Evolutionary conservation across 2,329 filamentous ascomycete species (phyloP).

Genomic region (Colletotrichum karsti): DNA sequence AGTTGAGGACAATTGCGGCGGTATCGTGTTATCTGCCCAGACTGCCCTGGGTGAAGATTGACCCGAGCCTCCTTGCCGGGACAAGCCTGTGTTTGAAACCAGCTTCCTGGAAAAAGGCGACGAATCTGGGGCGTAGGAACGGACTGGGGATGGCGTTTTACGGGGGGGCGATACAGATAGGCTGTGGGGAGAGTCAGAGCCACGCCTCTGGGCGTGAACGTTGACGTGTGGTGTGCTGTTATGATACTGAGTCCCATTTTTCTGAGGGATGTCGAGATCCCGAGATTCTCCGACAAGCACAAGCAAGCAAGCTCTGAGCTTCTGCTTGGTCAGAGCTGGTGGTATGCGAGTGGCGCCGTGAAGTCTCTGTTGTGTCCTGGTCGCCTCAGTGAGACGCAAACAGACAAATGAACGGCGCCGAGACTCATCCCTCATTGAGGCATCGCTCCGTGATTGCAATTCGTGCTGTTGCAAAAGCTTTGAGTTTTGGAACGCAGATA

Average conservation of each 20-base stretch:
- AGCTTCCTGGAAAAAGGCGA: conserved; percentile 20
- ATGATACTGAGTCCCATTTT: conserved; percentile 8
- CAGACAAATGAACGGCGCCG: conserved; percentile 12
- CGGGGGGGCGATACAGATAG: conserved; percentile 13
- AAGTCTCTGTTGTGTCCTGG: conserved; percentile 8
- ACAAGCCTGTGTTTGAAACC: conserved; percentile 27
- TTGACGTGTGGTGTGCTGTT: conserved; percentile 5
- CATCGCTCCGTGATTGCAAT: neutral
- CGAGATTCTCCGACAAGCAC: conserved; percentile 26
- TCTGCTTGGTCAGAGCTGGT: conserved; percentile 12
- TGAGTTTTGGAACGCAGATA: conserved; percentile 11
- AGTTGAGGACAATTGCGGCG: neutral
- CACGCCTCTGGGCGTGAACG: conserved; percentile 13
- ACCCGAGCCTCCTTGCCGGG: conserved; percentile 17
- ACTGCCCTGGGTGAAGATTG: conserved; percentile 24
- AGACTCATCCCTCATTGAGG: conserved; percentile 2
- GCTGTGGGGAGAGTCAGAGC: conserved; percentile 16
- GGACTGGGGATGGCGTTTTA: conserved; percentile 12
- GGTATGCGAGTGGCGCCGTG: conserved; percentile 19
- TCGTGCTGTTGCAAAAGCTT: conserved; percentile 1
- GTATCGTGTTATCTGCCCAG: conserved; percentile 14
- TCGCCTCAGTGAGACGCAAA: conserved; percentile 20
- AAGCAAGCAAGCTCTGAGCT: conserved; percentile 23
- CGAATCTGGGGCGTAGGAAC: conserved; percentile 16
- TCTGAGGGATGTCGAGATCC: conserved; percentile 21